Evolutionary conservation across 306 rosid species (phyloP).

Genomic region (Pueraria montana): DNA sequence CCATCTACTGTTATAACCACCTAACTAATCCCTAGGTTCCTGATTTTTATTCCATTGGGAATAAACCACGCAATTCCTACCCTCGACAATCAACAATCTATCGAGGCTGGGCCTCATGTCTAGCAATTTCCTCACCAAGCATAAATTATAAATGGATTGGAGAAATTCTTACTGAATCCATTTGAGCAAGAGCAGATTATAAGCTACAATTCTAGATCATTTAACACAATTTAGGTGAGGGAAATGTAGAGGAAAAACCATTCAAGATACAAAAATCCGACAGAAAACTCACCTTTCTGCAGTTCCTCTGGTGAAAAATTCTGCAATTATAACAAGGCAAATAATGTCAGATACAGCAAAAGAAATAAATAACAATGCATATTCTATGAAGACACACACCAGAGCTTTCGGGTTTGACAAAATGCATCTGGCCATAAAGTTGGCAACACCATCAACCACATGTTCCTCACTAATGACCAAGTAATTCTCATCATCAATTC

Average conservation of each 20-base stretch:
- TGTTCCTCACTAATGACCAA: slow-evolving; percentile 85
- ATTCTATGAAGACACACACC: slow-evolving; percentile 48
- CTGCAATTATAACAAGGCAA: slow-evolving; percentile 63
- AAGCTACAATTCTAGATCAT: slow-evolving; percentile 35
- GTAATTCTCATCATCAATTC: slow-evolving; percentile 84
- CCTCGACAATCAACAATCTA: no score
- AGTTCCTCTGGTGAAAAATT: slow-evolving; percentile 85
- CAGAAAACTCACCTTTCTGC: slow-evolving; percentile 73
- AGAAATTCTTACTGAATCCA: not conserved
- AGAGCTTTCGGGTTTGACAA: slow-evolving; percentile 85
- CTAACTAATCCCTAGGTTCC: not conserved
- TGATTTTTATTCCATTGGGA: not conserved
- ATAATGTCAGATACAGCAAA: slow-evolving; percentile 33
- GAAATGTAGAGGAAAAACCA: slow-evolving; percentile 12
- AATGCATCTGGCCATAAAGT: slow-evolving; percentile 91
- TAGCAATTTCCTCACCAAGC: no score
- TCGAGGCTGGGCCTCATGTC: no score
- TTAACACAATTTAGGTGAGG: slow-evolving; percentile 28
- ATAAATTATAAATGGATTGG: no score
- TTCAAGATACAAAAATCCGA: slow-evolving; percentile 2
- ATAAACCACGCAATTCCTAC: no score
- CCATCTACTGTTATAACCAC: not conserved
- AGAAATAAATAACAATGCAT: slow-evolving; percentile 4
- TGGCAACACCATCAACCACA: slow-evolving; percentile 94
- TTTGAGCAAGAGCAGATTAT: slow-evolving; percentile 10